Conservation (phyloP, 2,329 filamentous ascomycete genomes). For the Ophiostoma quercus region DNA sequence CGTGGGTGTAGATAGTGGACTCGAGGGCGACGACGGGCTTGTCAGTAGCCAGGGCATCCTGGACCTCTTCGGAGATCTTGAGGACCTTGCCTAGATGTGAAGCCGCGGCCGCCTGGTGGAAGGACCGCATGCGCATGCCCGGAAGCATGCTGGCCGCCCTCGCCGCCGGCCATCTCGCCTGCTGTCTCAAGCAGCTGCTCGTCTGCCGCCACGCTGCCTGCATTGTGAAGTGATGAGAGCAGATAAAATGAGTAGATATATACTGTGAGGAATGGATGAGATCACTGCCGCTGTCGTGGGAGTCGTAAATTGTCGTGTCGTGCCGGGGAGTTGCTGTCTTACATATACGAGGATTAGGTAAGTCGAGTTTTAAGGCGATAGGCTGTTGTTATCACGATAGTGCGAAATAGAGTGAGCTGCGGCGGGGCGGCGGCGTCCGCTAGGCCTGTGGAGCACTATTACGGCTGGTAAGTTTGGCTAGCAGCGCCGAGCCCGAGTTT, state of each 20-base stretch:
- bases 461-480: not conserved
- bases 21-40: conserved; percentile 89
- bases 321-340: conserved; percentile 1
- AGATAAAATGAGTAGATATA: not conserved
- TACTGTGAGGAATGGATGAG: not conserved
- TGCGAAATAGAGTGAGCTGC: not conserved
- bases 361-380: not conserved
- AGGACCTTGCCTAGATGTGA: conserved; percentile 34
- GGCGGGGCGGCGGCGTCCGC: conserved; percentile 14
- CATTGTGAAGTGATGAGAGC: conserved; percentile 4
- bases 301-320: not conserved
- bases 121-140: not conserved
- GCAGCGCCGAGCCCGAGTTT: not conserved
- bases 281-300: not conserved
- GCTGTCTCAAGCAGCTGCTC: conserved; percentile 12
- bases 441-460: conserved; percentile 17
- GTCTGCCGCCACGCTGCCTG: conserved; percentile 14
- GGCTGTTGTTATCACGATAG: conserved; percentile 1
- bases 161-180: conserved; percentile 5
- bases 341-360: conserved; percentile 11
- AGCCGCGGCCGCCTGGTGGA: not conserved
- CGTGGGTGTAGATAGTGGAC: conserved; percentile 96
- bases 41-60: conserved; percentile 65
- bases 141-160: conserved; percentile 6
- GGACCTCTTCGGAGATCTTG: conserved; percentile 71